phyloP scores from a whole-genome alignment of 306 rosid species.

The Inga laurina region DNA sequence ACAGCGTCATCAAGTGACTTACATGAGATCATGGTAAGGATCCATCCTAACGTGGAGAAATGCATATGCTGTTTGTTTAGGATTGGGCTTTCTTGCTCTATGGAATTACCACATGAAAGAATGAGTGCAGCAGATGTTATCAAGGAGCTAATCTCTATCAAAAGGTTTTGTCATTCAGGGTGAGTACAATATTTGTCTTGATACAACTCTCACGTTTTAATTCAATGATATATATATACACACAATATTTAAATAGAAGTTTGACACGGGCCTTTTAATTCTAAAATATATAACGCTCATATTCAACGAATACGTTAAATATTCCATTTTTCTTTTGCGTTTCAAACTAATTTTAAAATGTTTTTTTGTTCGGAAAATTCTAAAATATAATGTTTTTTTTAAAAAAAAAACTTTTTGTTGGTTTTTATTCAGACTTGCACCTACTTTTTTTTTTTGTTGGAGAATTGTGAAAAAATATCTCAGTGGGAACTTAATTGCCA shows the following conservation, averaged over 20 bases:
- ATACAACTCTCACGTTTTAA: neutral
- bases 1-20: neutral
- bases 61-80: neutral
- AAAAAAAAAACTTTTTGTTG: neutral
- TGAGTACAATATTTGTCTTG: neutral
- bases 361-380: too few species aligned
- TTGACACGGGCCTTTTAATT: too few species aligned
- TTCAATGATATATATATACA: too few species aligned
- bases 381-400: neutral
- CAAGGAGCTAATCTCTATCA: neutral
- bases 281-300: too few species aligned
- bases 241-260: too few species aligned
- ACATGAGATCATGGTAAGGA: neutral
- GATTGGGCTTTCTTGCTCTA: neutral
- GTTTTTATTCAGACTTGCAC: too few species aligned
- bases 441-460: too few species aligned
- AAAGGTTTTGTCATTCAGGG: neutral
- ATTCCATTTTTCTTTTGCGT: too few species aligned
- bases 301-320: too few species aligned
- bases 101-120: neutral
- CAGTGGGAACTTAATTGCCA: too few species aligned
- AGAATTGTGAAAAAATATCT: too few species aligned
- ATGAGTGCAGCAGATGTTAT: neutral
- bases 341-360: too few species aligned
- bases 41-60: neutral